Percentiles rank a stretch among this genome's conserved stretches.
Evolutionary conservation across 108 stramenopile genomes (phyloP).

Genomic region (Fistulifera pelliculosa): DNA sequence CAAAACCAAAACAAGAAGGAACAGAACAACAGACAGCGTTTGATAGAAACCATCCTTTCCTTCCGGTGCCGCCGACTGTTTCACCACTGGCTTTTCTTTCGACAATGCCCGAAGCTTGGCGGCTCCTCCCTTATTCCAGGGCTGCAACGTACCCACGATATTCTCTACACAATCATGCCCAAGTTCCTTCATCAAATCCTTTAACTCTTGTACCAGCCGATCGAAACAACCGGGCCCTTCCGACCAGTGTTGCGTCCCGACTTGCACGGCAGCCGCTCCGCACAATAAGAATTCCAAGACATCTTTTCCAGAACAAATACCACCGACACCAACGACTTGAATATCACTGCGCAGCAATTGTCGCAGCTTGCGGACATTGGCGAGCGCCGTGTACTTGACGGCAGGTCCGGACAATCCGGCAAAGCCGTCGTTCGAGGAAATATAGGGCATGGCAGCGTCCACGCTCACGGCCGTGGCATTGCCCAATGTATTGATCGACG

Average conservation of each 20-base stretch:
- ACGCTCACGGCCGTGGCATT: slow-evolving; percentile 74
- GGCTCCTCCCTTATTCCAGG: slow-evolving; percentile 78
- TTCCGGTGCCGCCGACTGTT: neutral
- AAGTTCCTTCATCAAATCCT: slow-evolving; percentile 50
- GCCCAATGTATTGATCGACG: slow-evolving; percentile 84
- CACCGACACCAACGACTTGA: slow-evolving; percentile 88
- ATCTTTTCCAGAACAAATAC: slow-evolving; percentile 64
- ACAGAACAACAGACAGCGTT: slow-evolving; percentile 36
- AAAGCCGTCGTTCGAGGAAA: slow-evolving; percentile 72
- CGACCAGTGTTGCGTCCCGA: slow-evolving; percentile 88
- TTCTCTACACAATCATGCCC: slow-evolving; percentile 62
- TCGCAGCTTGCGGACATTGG: slow-evolving; percentile 76
- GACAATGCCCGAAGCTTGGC: slow-evolving; percentile 30
- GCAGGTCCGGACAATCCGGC: slow-evolving; percentile 82
- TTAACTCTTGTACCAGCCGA: slow-evolving; percentile 68
- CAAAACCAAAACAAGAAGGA: slow-evolving; percentile 49
- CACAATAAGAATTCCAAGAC: slow-evolving; percentile 78
- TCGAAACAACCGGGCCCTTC: slow-evolving; percentile 90
- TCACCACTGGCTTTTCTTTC: neutral
- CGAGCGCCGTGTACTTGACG: slow-evolving; percentile 81
- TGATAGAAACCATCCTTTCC: slow-evolving; percentile 2
- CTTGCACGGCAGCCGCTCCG: slow-evolving; percentile 84
- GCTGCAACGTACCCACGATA: slow-evolving; percentile 71
- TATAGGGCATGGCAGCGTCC: slow-evolving; percentile 55
- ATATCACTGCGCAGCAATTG: slow-evolving; percentile 56